A percentile compares a stretch with the other conserved stretches of the same genome.
phyloP scores from a whole-genome alignment of 176 grass and related monocot genomes.

The Carex kokanica region DNA sequence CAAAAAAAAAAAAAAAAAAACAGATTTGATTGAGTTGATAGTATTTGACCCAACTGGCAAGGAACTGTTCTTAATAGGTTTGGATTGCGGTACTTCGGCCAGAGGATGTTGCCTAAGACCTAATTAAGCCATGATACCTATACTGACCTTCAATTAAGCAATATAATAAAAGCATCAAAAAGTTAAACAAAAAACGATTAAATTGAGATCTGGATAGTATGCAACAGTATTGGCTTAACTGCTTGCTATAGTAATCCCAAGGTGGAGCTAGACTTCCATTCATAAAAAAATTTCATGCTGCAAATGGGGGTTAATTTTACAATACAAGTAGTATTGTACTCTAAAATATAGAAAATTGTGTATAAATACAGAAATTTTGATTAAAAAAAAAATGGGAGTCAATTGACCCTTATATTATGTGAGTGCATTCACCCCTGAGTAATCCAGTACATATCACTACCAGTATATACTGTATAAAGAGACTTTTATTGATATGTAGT shows the following conservation, averaged over 20 bases:
- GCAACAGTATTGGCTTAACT: not conserved
- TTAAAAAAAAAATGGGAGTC: too few relatives aligned
- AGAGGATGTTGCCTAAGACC: not conserved
- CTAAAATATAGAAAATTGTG: too few relatives aligned
- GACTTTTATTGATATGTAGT: not conserved
- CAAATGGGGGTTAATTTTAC: too few relatives aligned
- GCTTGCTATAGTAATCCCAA: conserved; percentile 17
- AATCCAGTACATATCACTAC: not conserved
- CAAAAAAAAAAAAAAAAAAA: too few relatives aligned
- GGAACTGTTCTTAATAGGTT: not conserved
- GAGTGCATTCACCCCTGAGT: too few relatives aligned
- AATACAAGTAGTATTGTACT: too few relatives aligned
- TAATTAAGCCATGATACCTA: not conserved
- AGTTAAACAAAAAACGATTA: not conserved
- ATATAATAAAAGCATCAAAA: not conserved
- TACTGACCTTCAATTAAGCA: not conserved
- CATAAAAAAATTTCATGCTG: too few relatives aligned
- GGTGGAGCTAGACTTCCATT: too few relatives aligned
- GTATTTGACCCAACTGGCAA: not conserved
- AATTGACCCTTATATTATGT: too few relatives aligned
- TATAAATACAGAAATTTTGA: too few relatives aligned
- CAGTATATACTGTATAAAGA: not conserved
- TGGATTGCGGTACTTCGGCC: not conserved
- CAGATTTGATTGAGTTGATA: not conserved
- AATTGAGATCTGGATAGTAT: not conserved